Evolutionary conservation across 2,329 filamentous ascomycete genomes (phyloP), one percentile per base, ranked within the genome.

Genomic region (Diplocarpon mali): DNA sequence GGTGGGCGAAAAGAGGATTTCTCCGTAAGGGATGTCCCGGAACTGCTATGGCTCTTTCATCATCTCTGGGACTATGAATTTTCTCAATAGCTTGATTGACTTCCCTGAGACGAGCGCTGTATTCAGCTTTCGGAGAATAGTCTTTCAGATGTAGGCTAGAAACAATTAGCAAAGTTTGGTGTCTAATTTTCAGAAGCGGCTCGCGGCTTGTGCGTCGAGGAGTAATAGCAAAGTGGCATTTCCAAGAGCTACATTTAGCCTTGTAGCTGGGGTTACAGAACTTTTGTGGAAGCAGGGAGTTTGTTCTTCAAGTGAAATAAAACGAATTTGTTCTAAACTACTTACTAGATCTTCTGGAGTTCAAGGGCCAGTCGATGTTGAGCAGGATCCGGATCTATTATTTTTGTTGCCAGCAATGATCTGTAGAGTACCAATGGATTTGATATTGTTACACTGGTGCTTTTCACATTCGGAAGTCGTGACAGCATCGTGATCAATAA

Each of bases 341-440:
- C 44, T 47, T 76, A 67, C 55, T 92, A 90, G 10, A 90, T 70
- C 59, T 85, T 84, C 54, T 85, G 83, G 1, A 90, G 69, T 62
- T 90, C 83, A 34, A 85, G 70, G 5, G 85, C 85, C 6, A 86
- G 68, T 15, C 82, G 74, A 61, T 86, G 79, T 60, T 87, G 83
- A 16, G 80, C 73, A 5, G 76, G 75, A 62, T 90, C 85, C 8
- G 83, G 79, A 38, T 71, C 68, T 59, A 82, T 83, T 77, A 45
- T 42, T 52, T 55, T 60, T 4, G 79, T 80, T 6, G 80, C 75
- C 30, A 90, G 62, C 12, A 88, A 67, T 16, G 82, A 74, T 46
- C 83, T 75, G 62, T 90, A 90, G 51, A 87, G 79, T 49, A 88
- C 76, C 49, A 89, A 67, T 3, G 84, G 85, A 58, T 89, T 87